Base-by-base conservation (phyloP, 805 yeast genomes). In the Saccharomyces mikatae region DNA sequence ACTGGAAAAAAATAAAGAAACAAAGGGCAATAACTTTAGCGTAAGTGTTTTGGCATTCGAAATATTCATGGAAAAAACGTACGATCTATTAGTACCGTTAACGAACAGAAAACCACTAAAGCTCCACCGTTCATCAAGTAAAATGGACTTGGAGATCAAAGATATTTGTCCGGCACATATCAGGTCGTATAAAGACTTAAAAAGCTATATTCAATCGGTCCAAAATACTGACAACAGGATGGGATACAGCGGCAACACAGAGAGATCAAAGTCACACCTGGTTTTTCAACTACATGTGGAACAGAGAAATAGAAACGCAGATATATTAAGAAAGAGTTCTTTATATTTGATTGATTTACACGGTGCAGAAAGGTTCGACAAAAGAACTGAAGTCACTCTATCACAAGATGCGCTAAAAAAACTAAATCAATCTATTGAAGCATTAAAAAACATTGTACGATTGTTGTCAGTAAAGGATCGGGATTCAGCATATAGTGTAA, bases 341-440 rank as follows among this genome's bases (percentile, higher is more conserved):
- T 74, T 89, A 56, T 86, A 83, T 61, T 69, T 89, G 41, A 92
- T 89, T 11, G 97, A 89, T 70, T 75, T 89, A 58, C 96, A 96
- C 0, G 96, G 96, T 5, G 84, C 92, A 24, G 96, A 91, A 48
- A 51, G 48, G 6, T 29, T 61, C 9, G 57, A 52, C 5, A 63
- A 58, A 51, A 68, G 87, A 83, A 66, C 81, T 84, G 41, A 82
- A 0, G 69, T 80, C 0, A 94, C 94, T 1, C 82, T 81, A 60
- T 77, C 84, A 1, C 71, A 87, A 6, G 91, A 89, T 64, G 97
- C 90, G 62, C 89, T 96, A 0, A 87, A 87, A 63, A 87, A 85
- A 57, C 86, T 90, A 61, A 91, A 90, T 68, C 78, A 82, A 47
- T 87, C 96, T 0, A 75, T 89, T 41, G 82, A 89, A 5, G 79